Evolutionary conservation across 352 stramenopile genomes (phyloP), one percentile per base, ranked within the genome.

Genomic region (Thraustochytrium striatum): DNA sequence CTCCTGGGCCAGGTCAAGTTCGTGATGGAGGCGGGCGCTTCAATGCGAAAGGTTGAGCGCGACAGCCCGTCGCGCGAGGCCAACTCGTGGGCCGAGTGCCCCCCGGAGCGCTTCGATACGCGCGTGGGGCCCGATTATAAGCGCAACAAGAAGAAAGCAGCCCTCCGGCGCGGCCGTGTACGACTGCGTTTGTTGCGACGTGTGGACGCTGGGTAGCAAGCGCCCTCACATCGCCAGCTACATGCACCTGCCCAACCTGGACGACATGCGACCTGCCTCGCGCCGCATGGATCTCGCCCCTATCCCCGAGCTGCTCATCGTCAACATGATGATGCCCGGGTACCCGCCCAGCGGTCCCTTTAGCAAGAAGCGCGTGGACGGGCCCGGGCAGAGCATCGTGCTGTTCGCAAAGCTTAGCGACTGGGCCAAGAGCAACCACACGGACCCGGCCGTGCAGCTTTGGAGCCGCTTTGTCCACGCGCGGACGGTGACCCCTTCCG

Each of bases 381-480:
- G 58, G 8, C 55, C 70, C 33, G 70, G 70, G 28, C 36, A 75
- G 21, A 61, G 38, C 33, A 59, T 80, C 33, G 70, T 80, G 8
- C 70, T 80, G 16, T 80, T 72, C 11, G 39, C 65, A 21, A 58
- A 61, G 32, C 65, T 75, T 9, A 75, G 65, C 50, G 50, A 39
- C 47, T 75, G 65, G 65, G 55, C 58, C 19, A 69, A 75, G 32
- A 47, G 43, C 13, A 80, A 81, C 0, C 70, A 57, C 28, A 9
- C 62, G 47, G 58, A 69, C 30, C 70, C 70, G 16, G 28, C 57
- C 36, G 58, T 80, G 53, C 55, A 80, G 36, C 25, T 80, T 3
- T 80, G 70, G 70, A 72, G 55, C 39, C 55, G 58, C n/a, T 80
- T 80, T 72, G 70, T 80, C 5, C 55, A 80, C 36, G 58, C 53